phyloP scores from a whole-genome alignment of 257 asterid genomes.

The Mitragyna speciosa region DNA sequence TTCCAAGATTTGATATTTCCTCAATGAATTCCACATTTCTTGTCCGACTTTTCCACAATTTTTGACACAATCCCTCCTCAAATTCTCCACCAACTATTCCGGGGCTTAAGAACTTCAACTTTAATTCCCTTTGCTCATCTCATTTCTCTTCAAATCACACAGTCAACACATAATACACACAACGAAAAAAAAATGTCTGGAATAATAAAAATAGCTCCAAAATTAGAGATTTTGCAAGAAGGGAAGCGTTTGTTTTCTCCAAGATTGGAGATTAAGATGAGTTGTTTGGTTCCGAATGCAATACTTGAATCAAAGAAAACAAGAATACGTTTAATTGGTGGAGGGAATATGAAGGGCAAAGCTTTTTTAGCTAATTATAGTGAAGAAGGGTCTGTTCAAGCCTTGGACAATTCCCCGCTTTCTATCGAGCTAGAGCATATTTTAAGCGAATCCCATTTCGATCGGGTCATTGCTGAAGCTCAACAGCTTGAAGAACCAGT shows the following conservation, averaged over 20 bases:
- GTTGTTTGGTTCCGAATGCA: slow-evolving; percentile 15
- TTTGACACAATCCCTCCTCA: background rate
- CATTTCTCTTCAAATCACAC: background rate
- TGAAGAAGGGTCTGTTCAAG: slow-evolving; percentile 46
- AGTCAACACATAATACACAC: background rate
- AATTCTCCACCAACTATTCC: background rate
- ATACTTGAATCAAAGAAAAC: background rate
- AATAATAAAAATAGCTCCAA: slow-evolving; percentile 26
- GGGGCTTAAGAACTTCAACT: background rate
- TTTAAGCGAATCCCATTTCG: slow-evolving; percentile 66
- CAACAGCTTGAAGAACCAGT: slow-evolving; percentile 60
- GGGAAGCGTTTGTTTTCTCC: slow-evolving; percentile 21
- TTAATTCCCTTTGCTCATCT: background rate
- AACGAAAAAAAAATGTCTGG: slow-evolving; percentile 21
- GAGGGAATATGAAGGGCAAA: slow-evolving; percentile 10
- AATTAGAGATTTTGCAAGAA: slow-evolving; percentile 26
- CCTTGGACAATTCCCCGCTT: slow-evolving; percentile 47
- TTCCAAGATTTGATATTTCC: too few relatives aligned
- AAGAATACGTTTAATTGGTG: background rate
- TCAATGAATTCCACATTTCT: background rate
- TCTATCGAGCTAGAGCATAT: slow-evolving; percentile 56
- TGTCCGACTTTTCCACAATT: background rate
- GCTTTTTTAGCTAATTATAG: slow-evolving; percentile 21
- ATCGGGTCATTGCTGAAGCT: slow-evolving; percentile 62
- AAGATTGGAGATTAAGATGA: background rate